Base-by-base conservation (phyloP, 495 filamentous ascomycete genomes). In the Xylaria curta region DNA sequence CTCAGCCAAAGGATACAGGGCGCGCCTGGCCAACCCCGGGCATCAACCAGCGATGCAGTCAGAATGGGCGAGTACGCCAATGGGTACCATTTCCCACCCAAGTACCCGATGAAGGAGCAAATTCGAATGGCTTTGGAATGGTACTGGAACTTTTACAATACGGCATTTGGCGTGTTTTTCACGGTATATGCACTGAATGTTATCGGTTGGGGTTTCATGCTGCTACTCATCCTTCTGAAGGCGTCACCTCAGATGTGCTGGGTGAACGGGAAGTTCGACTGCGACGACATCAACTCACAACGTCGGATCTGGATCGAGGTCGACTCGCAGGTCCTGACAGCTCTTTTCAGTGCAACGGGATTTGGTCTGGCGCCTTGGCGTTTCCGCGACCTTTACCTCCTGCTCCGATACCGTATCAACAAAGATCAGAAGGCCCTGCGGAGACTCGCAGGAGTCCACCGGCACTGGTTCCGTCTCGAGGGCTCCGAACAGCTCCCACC, bases 141-240 rank as follows among this genome's bases (percentile, higher is more conserved):
- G 73, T 87, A 89, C 72, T 84, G 89, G 79, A 74, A 82, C 19
- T 86, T 84, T 75, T 82, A 84, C 76, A 83, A 74, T 12, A 94
- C 92, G 0, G 91, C 91, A 0, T 80, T 89, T 73, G 93, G 93
- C 13, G 92, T 94, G 78, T 82, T 93, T 71, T 84, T 94, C 56
- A 91, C 88, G 2, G 78, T 97, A 53, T 97, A 97, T 82, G 90
- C 90, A 24, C 88, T 96, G 46, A 93, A 92, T 66, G 86, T 96
- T 3, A 85, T 97, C 6, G 94, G 93, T 10, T 97, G 94, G 94
- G 94, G 94, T 65, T 92, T 90, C 46, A 97, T 97, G 94, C 83
- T 97, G 24, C 95, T 97, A 83, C 85, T 97, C 21, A 87, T 97
- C 10, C 85, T 97, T 66, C 89, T 87, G 80, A 91, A 92, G 74